phyloP scores from a whole-genome alignment of 2,329 filamentous ascomycete species.

The Epichloe scottii region DNA sequence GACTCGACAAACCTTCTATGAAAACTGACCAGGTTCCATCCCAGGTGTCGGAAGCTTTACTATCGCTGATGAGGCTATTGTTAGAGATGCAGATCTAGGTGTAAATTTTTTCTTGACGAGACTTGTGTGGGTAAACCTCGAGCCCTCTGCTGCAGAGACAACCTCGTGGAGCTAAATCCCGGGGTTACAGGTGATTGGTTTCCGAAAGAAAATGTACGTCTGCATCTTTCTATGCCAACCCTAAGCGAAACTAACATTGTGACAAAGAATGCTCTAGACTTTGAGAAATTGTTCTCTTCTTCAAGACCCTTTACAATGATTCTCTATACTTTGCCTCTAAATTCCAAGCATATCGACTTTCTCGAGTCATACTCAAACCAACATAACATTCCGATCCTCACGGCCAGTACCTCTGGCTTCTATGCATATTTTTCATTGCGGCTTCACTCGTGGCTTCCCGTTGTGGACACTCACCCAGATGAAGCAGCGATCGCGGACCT shows the following conservation, averaged over 20 bases:
- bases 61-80: constrained; percentile 68
- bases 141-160: constrained; percentile 62
- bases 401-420: constrained; percentile 82
- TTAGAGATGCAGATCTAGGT: constrained; percentile 74
- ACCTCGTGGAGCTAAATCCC: constrained; percentile 80
- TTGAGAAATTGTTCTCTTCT: constrained; percentile 28
- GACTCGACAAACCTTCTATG: neutral
- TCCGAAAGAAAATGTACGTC: constrained; percentile 29
- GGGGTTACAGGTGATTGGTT: constrained; percentile 72
- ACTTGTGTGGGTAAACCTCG: constrained; percentile 62
- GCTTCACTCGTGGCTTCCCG: constrained; percentile 69
- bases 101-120: constrained; percentile 95
- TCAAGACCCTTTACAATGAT: constrained; percentile 38
- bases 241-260: constrained; percentile 4
- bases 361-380: constrained; percentile 36
- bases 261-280: constrained; percentile 19
- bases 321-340: constrained; percentile 40
- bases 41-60: constrained; percentile 78
- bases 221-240: neutral
- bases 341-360: constrained; percentile 27
- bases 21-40: neutral
- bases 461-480: constrained; percentile 93
- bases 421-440: constrained; percentile 78
- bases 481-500: constrained; percentile 75
- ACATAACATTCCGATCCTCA: constrained; percentile 60